Evolutionary conservation across 148 eudicot genomes (phyloP).

Genomic region (Drosera capensis): DNA sequence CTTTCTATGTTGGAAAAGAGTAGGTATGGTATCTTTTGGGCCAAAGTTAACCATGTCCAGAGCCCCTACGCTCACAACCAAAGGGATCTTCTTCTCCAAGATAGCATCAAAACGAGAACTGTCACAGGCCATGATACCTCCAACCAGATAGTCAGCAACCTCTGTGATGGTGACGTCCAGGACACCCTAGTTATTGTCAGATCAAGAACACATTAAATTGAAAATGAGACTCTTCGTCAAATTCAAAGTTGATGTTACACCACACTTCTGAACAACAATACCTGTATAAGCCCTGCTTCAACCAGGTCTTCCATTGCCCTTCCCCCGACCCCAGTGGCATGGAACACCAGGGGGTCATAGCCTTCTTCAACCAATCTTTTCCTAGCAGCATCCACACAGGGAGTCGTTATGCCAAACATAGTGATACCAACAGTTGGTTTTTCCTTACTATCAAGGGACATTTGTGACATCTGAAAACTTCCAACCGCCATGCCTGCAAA

Average conservation of each 20-base stretch:
- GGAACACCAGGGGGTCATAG: slow-evolving; percentile 81
- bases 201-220: slow-evolving; percentile 4
- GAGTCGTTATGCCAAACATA: slow-evolving; percentile 96
- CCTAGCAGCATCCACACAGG: slow-evolving; percentile 73
- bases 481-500: slow-evolving; percentile 88
- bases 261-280: slow-evolving; percentile 10
- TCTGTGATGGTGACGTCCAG: slow-evolving; percentile 96
- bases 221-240: too few relatives aligned
- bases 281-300: slow-evolving; percentile 84
- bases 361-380: slow-evolving; percentile 70
- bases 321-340: slow-evolving; percentile 98
- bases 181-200: slow-evolving; percentile 44
- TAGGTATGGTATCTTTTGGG: slow-evolving; percentile 52
- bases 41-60: slow-evolving; percentile 98
- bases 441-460: slow-evolving; percentile 13
- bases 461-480: slow-evolving; percentile 19
- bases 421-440: slow-evolving; percentile 74
- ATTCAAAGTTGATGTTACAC: background rate
- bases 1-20: slow-evolving; percentile 50
- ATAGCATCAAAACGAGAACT: slow-evolving; percentile 73
- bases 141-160: slow-evolving; percentile 89
- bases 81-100: slow-evolving; percentile 63
- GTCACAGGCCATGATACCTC: slow-evolving; percentile 97
- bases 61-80: slow-evolving; percentile 88
- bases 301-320: slow-evolving; percentile 96